Conservation (phyloP, 2,329 filamentous ascomycete species). For the Diplodia sapinea region DNA sequence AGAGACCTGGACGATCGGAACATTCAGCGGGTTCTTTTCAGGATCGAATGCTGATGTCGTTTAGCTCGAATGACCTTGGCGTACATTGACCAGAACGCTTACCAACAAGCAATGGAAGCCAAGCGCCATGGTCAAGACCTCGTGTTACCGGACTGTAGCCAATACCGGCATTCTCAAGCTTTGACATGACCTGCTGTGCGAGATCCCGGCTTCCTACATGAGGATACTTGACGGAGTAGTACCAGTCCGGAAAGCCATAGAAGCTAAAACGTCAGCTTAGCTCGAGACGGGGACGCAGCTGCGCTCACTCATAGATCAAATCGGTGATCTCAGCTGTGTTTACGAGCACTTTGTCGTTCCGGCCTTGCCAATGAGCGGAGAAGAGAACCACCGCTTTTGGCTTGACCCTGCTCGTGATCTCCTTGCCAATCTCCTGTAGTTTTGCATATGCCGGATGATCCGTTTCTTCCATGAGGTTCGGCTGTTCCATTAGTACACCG, state of each 20-base stretch:
- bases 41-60: slow-evolving; percentile 44
- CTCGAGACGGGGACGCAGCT: too few species aligned
- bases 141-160: slow-evolving; percentile 64
- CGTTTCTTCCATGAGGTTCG: slow-evolving; percentile 71
- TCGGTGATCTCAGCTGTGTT: slow-evolving; percentile 69
- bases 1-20: slow-evolving; percentile 37
- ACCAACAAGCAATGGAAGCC: slow-evolving; percentile 68
- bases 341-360: slow-evolving; percentile 63
- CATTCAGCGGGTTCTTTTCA: slow-evolving; percentile 45
- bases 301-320: slow-evolving; percentile 66
- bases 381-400: slow-evolving; percentile 77
- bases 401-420: slow-evolving; percentile 73
- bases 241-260: slow-evolving; percentile 70
- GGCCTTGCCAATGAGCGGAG: slow-evolving; percentile 76
- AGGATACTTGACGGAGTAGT: slow-evolving; percentile 69
- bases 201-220: slow-evolving; percentile 65
- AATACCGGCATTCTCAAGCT: slow-evolving; percentile 64
- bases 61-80: neutral
- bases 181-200: slow-evolving; percentile 61
- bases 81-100: slow-evolving; percentile 35
- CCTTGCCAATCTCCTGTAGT: slow-evolving; percentile 68
- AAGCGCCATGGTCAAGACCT: slow-evolving; percentile 78
- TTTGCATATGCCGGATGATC: slow-evolving; percentile 70
- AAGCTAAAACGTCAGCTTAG: slow-evolving; percentile 48
- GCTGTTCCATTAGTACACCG: slow-evolving; percentile 40